Percentiles rank a stretch among this genome's conserved stretches.
Conservation (phyloP, 768 basidiomycete genomes). For the Auricularia heimuer region DNA sequence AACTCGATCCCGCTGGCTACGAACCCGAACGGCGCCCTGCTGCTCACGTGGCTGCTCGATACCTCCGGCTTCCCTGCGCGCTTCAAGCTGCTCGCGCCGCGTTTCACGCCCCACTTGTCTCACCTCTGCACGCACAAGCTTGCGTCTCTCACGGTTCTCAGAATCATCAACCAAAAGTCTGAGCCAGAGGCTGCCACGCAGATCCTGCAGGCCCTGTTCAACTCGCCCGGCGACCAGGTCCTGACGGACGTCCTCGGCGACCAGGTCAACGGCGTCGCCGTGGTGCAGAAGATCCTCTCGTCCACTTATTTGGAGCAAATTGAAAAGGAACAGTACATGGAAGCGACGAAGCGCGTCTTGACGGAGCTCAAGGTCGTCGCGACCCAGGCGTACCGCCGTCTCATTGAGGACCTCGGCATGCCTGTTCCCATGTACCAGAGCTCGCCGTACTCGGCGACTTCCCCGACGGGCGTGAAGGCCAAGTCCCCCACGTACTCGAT, state of each 20-base stretch:
- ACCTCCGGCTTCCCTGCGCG: conserved; percentile 92
- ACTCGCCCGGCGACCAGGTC: conserved; percentile 81
- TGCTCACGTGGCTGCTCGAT: conserved; percentile 95
- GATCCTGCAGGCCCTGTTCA: conserved; percentile 84
- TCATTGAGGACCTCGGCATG: conserved; percentile 91
- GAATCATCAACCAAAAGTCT: conserved; percentile 93
- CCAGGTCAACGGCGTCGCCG: conserved; percentile 91
- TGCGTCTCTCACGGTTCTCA: conserved; percentile 86
- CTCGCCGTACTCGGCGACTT: conserved; percentile 57
- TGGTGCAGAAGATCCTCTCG: conserved; percentile 85
- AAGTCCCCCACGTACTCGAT: conserved; percentile 48
- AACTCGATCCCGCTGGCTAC: conserved; percentile 97
- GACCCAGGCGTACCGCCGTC: conserved; percentile 87
- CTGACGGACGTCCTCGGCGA: conserved; percentile 90
- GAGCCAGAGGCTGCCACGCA: conserved; percentile 82
- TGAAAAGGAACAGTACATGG: conserved; percentile 61
- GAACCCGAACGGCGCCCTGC: conserved; percentile 91
- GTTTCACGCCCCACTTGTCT: conserved; percentile 92
- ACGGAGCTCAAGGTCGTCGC: conserved; percentile 86
- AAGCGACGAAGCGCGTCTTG: conserved; percentile 83
- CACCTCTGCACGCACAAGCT: conserved; percentile 97
- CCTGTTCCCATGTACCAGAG: conserved; percentile 76
- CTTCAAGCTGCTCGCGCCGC: conserved; percentile 86
- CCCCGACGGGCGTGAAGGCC: conserved; percentile 46
- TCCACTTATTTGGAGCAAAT: conserved; percentile 71